Evolutionary conservation across 163 green algal species (phyloP).

Genomic region (Chlamydomonas reinhardtii): DNA sequence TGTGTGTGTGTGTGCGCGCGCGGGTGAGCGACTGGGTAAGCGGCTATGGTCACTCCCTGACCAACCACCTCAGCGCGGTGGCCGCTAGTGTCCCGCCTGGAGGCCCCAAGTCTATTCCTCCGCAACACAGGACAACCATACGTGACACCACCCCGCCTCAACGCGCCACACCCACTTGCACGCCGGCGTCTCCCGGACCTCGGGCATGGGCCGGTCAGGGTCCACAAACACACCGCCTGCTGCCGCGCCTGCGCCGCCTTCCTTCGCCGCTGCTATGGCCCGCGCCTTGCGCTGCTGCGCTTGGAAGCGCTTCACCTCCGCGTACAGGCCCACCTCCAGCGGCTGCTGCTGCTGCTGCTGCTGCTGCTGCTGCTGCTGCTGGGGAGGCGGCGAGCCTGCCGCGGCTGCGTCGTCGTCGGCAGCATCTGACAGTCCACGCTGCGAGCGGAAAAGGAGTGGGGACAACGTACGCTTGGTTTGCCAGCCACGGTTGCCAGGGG

Average conservation of each 20-base stretch:
- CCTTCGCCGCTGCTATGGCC: background rate
- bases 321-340: constrained; percentile 32
- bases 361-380: background rate
- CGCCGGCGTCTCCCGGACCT: constrained; percentile 1
- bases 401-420: background rate
- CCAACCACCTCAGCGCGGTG: too few species aligned
- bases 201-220: constrained; percentile 4
- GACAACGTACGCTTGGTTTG: background rate
- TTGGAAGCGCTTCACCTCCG: constrained; percentile 55
- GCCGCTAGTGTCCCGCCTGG: too few species aligned
- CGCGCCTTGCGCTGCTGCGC: constrained; percentile 53
- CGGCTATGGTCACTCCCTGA: too few species aligned
- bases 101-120: too few species aligned
- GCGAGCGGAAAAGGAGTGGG: background rate
- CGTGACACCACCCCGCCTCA: too few species aligned
- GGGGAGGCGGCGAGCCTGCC: background rate
- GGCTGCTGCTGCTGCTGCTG: background rate
- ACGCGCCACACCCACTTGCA: constrained; percentile 3
- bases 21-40: too few species aligned
- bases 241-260: too few species aligned
- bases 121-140: too few species aligned
- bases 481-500: too few species aligned
- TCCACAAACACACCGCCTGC: too few species aligned
- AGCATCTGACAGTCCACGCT: too few species aligned
- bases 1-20: too few species aligned